Evolutionary conservation across 768 basidiomycete genomes (phyloP).

Genomic region (Tricholoma terreum): DNA sequence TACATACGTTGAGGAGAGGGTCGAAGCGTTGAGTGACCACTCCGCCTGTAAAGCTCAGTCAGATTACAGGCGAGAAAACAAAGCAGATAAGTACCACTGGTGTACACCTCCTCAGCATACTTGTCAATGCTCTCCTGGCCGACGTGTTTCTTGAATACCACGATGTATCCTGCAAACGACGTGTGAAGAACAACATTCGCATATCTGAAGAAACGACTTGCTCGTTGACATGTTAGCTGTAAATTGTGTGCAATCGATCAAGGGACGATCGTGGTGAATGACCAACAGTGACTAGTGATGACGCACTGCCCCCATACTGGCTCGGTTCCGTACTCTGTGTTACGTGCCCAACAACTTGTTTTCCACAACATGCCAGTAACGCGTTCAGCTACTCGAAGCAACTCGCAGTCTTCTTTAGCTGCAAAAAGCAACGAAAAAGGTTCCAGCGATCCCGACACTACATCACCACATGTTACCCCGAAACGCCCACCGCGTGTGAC

Average conservation of each 20-base stretch:
- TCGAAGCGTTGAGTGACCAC: conserved; percentile 39
- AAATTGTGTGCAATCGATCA: background rate
- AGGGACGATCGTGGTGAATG: too few relatives aligned
- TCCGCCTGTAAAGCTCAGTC: conserved; percentile 34
- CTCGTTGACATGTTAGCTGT: background rate
- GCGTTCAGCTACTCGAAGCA: conserved; percentile 25
- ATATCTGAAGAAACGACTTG: background rate
- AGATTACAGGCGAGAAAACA: background rate
- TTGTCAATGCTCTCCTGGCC: conserved; percentile 38
- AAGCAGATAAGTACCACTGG: conserved; percentile 29
- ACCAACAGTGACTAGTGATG: too few relatives aligned
- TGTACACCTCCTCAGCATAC: conserved; percentile 35
- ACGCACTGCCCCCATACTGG: too few relatives aligned
- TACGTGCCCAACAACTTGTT: background rate
- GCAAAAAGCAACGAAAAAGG: conserved; percentile 15
- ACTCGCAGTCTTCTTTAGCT: background rate
- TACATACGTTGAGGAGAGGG: conserved; percentile 34
- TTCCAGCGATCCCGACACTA: background rate
- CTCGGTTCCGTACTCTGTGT: too few relatives aligned
- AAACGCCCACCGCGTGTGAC: conserved; percentile 11
- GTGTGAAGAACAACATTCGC: background rate
- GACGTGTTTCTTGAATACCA: conserved; percentile 51
- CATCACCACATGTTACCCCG: conserved; percentile 4
- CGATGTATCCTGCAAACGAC: conserved; percentile 42
- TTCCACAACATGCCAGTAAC: conserved; percentile 31